Base-by-base conservation (phyloP, 1,284 basidiomycete genomes). In the Dichomitus squalens region DNA sequence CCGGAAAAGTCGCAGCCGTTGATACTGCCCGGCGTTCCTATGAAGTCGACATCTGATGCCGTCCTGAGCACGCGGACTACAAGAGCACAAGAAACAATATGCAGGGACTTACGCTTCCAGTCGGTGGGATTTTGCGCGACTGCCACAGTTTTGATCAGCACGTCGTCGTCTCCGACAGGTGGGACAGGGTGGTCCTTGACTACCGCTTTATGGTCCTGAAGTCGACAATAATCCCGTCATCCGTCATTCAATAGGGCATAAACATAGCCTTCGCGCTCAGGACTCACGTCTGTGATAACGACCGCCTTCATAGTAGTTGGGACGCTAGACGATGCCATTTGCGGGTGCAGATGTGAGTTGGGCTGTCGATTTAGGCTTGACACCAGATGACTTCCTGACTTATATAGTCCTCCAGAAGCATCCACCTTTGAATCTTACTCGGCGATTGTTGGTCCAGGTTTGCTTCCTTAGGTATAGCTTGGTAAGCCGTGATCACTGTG, bases 111-210 rank as follows among this genome's bases (percentile, higher is more conserved):
- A 71, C 68, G 62, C 34, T 69, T 65, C 63, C 65, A 71, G 47
- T 71, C 70, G 14, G 70, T 69, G 3, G 70, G 70, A 50, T 71
- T 71, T 58, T 66, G 68, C 11, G 70, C 66, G 33, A 68, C 38
- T 1, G 68, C 65, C 18, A 64, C 60, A 21, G 53, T 66, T 52
- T 65, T 64, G 41, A 71, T 55, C 38, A 71, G 66, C 44, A 71
- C 44, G 41, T 71, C 68, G 39, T 69, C 55, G 36, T 66, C 66
- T 27, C 53, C 64, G 25, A 69, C 46, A 1, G 51, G 23, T 9
- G 70, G 68, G 1, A 71, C 65, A 3, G 66, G 67, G 18, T 64
- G 59, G 23, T 68, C 66, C 47, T 68, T 52, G 21, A 69, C 47
- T 6, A 55, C 55, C 21, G 63, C 58, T 12, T 41, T 57, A 44